Base-by-base conservation (phyloP, 805 yeast genomes). In the Nakazawaea holstii region DNA sequence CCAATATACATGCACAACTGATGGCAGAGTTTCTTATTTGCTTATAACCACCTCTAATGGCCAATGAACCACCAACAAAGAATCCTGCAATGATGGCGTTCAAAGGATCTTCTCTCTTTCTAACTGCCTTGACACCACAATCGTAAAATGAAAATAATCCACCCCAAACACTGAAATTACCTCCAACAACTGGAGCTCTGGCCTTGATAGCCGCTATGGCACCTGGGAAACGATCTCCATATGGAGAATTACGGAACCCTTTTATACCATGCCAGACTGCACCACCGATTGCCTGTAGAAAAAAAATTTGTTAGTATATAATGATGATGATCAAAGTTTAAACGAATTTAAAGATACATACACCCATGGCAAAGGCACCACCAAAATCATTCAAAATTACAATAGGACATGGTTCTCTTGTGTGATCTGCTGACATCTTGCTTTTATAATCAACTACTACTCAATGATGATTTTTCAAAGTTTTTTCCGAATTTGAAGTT, bases 161-260 rank as follows among this genome's bases (percentile, higher is more conserved):
- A 76, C 99, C 99, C 99, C 99, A 94, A 35, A 88, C 96, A 72
- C 99, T 99, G 61, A 94, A 92, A 69, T 94, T 94, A 62, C 99
- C 99, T 56, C 99, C 99, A 47, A 92, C 90, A 43, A 92, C 97
- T 35, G 99, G 99, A 2, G 97, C 98, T 67, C 99, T 80, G 45
- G 97, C 88, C 64, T 89, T 89, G 58, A 94, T 85, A 35, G 98
- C 97, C 37, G 87, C 74, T 47, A 92, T 64, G 17, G 96, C 87
- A 48, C 99, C 98, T 50, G 79, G 68, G 60, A 95, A 77, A 72
- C 99, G 82, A 70, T 94, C 99, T 51, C 99, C 99, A 57, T 84
- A 77, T 48, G 99, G 99, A 10, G 97, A 90, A 76, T 94, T 94
- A 68, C 99, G 80, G 77, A 94, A 94, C 43, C 99, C 99, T 67